phyloP scores from a whole-genome alignment of 2,329 filamentous ascomycete genomes.

The Drechmeria coniospora region DNA sequence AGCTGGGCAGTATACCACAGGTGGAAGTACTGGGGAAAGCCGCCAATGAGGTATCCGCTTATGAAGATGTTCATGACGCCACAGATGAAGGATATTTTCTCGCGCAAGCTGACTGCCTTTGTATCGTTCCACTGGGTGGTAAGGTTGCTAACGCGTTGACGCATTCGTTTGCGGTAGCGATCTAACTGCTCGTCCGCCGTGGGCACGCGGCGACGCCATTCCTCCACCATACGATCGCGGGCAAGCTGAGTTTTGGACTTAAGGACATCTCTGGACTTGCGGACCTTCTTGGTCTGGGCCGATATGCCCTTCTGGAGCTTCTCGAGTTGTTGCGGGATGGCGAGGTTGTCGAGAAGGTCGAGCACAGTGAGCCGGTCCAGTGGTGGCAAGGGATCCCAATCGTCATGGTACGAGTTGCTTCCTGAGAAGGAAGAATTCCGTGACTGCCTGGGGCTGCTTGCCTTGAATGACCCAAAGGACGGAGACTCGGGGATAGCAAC shows the following conservation, averaged over 20 bases:
- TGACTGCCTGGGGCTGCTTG: constrained; percentile 45
- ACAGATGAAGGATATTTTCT: constrained; percentile 92
- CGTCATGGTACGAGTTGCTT: constrained; percentile 73
- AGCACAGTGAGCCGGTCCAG: constrained; percentile 83
- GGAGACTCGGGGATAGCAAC: constrained; percentile 31
- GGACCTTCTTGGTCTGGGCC: constrained; percentile 71
- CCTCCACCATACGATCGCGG: constrained; percentile 79
- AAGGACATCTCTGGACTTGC: constrained; percentile 65
- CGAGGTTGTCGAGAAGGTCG: constrained; percentile 87
- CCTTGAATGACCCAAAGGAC: constrained; percentile 28
- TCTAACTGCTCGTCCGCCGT: constrained; percentile 85
- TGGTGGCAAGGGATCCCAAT: constrained; percentile 75
- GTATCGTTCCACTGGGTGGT: constrained; percentile 78
- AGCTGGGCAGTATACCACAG: constrained; percentile 83
- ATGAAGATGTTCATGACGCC: constrained; percentile 96
- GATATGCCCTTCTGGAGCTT: constrained; percentile 74
- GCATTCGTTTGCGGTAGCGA: constrained; percentile 79
- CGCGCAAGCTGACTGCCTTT: constrained; percentile 71
- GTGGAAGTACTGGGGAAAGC: constrained; percentile 72
- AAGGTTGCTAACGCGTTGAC: constrained; percentile 72
- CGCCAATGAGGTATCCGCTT: constrained; percentile 85
- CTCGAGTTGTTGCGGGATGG: constrained; percentile 78
- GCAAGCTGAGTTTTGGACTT: constrained; percentile 62
- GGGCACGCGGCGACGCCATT: constrained; percentile 77
- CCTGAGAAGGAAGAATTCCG: constrained; percentile 70